These are phyloP conservation scores for Rhodocollybia butyracea DNA, from an alignment of 768 basidiomycete genomes.

Conservation along the genomic window DNA sequence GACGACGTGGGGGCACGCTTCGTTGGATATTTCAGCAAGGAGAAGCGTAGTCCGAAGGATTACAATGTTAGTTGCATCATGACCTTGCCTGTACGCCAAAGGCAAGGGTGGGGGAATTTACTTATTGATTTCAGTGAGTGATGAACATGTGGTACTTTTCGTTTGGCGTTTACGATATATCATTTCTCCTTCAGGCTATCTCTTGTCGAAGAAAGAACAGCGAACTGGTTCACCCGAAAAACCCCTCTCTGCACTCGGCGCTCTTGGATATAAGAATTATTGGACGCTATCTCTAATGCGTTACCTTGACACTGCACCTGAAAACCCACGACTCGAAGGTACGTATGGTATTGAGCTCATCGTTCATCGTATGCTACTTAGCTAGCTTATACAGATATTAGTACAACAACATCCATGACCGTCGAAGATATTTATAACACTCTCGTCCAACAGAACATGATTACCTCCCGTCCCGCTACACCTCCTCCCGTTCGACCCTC, in stretches of 20 bases:
- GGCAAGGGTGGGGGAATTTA: slow-evolving; percentile 95
- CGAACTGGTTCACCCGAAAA: slow-evolving; percentile 92
- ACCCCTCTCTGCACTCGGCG: slow-evolving; percentile 89
- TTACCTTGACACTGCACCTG: slow-evolving; percentile 60
- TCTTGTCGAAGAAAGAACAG: slow-evolving; percentile 93
- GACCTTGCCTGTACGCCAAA: slow-evolving; percentile 93
- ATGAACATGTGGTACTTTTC: neutral
- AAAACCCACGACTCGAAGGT: slow-evolving; percentile 74
- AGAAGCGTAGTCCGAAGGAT: slow-evolving; percentile 93
- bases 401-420: slow-evolving; percentile 84
- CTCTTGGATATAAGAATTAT: slow-evolving; percentile 92
- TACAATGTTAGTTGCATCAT: slow-evolving; percentile 99
- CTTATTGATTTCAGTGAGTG: slow-evolving; percentile 96
- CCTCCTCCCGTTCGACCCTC: slow-evolving; percentile 57
- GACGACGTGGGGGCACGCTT: slow-evolving; percentile 91
- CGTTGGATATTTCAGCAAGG: slow-evolving; percentile 98
- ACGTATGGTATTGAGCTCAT: slow-evolving; percentile 9
- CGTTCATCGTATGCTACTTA: slow-evolving; percentile 11
- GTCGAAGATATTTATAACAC: slow-evolving; percentile 81
- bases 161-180: neutral
- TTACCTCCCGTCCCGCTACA: slow-evolving; percentile 41
- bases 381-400: slow-evolving; percentile 59
- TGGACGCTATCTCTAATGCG: slow-evolving; percentile 90
- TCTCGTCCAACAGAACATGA: slow-evolving; percentile 72
- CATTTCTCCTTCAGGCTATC: slow-evolving; percentile 66